These are phyloP conservation scores for Danielia oregonensis DNA, from an alignment of 805 yeast species.

Conservation along the genomic window DNA sequence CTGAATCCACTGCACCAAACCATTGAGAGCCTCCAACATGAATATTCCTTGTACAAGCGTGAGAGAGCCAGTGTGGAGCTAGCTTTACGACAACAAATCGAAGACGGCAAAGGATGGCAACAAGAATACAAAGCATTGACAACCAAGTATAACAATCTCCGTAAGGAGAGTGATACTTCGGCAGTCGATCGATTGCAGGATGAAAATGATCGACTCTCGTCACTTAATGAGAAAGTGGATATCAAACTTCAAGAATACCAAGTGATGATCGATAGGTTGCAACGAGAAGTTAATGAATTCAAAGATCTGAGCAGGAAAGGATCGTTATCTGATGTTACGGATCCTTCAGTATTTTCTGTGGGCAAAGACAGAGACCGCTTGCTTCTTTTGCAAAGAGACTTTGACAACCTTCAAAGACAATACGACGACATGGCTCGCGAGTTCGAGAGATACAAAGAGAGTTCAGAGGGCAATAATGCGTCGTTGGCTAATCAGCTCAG, in stretches of 20 bases:
- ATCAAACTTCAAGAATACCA: constrained; percentile 29
- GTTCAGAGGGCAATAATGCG: constrained; percentile 7
- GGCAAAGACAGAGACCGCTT: constrained; percentile 8
- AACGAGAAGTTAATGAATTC: constrained; percentile 29
- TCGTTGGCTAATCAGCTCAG: constrained; percentile 10
- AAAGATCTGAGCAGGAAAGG: constrained; percentile 14
- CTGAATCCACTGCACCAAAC: not conserved
- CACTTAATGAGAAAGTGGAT: constrained; percentile 19
- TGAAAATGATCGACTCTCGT: constrained; percentile 19
- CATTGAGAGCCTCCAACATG: not conserved
- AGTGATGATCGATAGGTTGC: constrained; percentile 26
- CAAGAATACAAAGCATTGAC: not conserved
- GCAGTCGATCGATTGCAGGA: constrained; percentile 4
- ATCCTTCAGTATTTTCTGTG: constrained; percentile 2
- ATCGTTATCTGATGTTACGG: constrained; percentile 9
- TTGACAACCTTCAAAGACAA: constrained; percentile 8
- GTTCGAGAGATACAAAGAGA: constrained; percentile 5
- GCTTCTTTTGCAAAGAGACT: constrained; percentile 11
- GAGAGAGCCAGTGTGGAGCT: not conserved
- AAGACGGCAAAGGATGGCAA: not conserved
- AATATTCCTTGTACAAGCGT: not conserved
- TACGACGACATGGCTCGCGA: constrained; percentile 10
- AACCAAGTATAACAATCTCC: not conserved
- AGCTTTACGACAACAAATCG: not conserved
- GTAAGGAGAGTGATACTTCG: not conserved